A percentile compares a stretch with the other conserved stretches of the same genome.
phyloP scores from a whole-genome alignment of 116 monocot genomes.

The Papilionanthe hybrid region DNA sequence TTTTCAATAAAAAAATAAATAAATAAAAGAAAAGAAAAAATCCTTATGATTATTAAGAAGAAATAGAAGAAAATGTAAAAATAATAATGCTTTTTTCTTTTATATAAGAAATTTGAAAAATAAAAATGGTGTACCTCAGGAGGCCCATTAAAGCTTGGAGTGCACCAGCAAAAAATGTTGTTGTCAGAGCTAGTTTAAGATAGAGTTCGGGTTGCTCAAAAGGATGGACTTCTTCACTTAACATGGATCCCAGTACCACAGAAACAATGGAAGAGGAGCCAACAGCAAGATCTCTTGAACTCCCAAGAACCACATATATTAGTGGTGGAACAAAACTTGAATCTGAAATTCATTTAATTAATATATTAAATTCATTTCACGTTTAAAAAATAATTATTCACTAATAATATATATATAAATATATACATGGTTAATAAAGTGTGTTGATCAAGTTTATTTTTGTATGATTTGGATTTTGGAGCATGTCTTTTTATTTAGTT shows the following conservation, averaged over 20 bases:
- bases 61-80: too few relatives aligned
- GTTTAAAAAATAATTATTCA: too few relatives aligned
- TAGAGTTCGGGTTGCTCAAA: constrained; percentile 12
- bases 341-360: constrained; percentile 4
- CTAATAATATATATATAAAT: too few relatives aligned
- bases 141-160: constrained; percentile 21
- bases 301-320: constrained; percentile 20
- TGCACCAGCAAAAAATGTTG: constrained; percentile 21
- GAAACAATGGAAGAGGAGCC: constrained; percentile 22
- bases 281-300: constrained; percentile 24
- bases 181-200: constrained; percentile 19
- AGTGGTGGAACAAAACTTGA: constrained; percentile 27
- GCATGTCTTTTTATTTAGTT: too few relatives aligned
- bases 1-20: too few relatives aligned
- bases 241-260: constrained; percentile 20
- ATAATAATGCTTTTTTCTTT: too few relatives aligned
- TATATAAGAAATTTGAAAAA: not conserved
- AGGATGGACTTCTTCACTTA: constrained; percentile 17
- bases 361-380: too few relatives aligned
- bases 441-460: too few relatives aligned
- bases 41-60: too few relatives aligned
- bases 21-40: too few relatives aligned
- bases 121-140: not conserved
- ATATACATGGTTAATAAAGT: too few relatives aligned
- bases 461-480: too few relatives aligned